phyloP scores from a whole-genome alignment of 768 basidiomycete genomes.

The Panellus pusillus region DNA sequence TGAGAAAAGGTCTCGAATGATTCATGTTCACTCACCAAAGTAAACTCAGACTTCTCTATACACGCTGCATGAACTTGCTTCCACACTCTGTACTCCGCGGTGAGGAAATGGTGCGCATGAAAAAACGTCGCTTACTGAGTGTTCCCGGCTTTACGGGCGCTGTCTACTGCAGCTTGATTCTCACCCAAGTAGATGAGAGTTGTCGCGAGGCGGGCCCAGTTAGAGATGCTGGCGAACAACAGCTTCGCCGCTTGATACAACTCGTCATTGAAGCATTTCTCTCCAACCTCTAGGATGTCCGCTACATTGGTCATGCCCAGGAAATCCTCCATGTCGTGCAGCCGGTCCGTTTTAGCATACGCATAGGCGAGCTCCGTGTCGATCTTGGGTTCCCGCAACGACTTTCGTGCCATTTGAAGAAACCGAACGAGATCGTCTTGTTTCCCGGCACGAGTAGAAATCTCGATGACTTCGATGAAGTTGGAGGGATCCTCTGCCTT shows the following conservation, averaged over 20 bases:
- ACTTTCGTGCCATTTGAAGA: constrained; percentile 98
- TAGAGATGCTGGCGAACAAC: constrained; percentile 94
- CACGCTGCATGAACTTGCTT: constrained; percentile 99
- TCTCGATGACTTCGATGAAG: constrained; percentile 94
- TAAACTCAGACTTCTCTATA: constrained; percentile 96
- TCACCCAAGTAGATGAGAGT: constrained; percentile 98
- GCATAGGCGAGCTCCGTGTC: constrained; percentile 98
- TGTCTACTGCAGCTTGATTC: constrained; percentile 97
- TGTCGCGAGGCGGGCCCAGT: constrained; percentile 97
- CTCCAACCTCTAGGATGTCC: constrained; percentile 93
- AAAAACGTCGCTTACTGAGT: constrained; percentile 69
- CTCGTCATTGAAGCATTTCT: constrained; percentile 99
- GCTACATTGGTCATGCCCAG: constrained; percentile 98
- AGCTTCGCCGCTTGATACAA: constrained; percentile 96
- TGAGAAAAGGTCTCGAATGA: not conserved
- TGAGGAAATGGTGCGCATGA: not conserved
- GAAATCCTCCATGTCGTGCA: constrained; percentile 99
- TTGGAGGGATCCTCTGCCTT: constrained; percentile 95
- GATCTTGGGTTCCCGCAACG: constrained; percentile 94
- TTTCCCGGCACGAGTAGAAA: constrained; percentile 88
- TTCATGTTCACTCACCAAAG: constrained; percentile 56
- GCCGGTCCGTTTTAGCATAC: constrained; percentile 94
- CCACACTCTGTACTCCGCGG: constrained; percentile 74
- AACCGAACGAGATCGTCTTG: constrained; percentile 93
- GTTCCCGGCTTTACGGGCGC: constrained; percentile 98